Percentiles rank a stretch among this genome's conserved stretches.
phyloP scores from a whole-genome alignment of 1,139 yeast species.

The Geotrichum macrosporum region DNA sequence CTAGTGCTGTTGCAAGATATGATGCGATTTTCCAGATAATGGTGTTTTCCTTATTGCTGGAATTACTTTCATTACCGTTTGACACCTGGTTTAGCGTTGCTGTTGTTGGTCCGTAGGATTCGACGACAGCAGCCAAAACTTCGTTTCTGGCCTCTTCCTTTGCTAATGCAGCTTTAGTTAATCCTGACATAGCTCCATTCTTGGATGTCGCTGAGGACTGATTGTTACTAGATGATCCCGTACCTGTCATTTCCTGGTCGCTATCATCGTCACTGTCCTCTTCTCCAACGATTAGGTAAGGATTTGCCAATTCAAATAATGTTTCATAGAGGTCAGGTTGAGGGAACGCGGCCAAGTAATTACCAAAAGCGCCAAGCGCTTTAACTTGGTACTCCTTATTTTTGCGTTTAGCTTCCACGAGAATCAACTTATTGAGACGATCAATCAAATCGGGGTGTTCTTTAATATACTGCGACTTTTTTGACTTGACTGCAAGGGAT shows the following conservation, averaged over 20 bases:
- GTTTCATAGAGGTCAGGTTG: constrained; percentile 37
- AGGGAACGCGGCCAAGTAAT: constrained; percentile 30
- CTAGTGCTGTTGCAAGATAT: constrained; percentile 5
- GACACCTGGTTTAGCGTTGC: background rate
- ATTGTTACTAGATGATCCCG: too few species aligned
- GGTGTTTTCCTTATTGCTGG: constrained; percentile 2
- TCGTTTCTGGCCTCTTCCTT: constrained; percentile 41
- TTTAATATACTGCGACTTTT: constrained; percentile 21
- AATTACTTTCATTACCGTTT: background rate
- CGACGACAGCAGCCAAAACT: constrained; percentile 31
- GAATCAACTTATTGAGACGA: constrained; percentile 45
- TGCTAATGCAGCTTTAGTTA: constrained; percentile 27
- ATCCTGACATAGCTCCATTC: constrained; percentile 12
- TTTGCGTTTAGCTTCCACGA: constrained; percentile 61
- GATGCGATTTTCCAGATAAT: constrained; percentile 9
- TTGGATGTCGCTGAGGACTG: background rate
- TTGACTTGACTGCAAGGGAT: constrained; percentile 46
- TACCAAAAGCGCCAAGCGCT: constrained; percentile 32
- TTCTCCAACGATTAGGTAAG: constrained; percentile 25
- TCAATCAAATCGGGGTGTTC: constrained; percentile 35
- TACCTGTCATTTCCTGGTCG: constrained; percentile 29
- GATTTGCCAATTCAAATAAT: constrained; percentile 37
- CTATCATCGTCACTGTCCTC: constrained; percentile 32
- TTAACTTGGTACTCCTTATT: constrained; percentile 59
- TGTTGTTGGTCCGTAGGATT: constrained; percentile 25